Evolutionary conservation across 495 filamentous ascomycete genomes (phyloP), one percentile per base, ranked within the genome.

Genomic region (Cryomyces antarcticus): DNA sequence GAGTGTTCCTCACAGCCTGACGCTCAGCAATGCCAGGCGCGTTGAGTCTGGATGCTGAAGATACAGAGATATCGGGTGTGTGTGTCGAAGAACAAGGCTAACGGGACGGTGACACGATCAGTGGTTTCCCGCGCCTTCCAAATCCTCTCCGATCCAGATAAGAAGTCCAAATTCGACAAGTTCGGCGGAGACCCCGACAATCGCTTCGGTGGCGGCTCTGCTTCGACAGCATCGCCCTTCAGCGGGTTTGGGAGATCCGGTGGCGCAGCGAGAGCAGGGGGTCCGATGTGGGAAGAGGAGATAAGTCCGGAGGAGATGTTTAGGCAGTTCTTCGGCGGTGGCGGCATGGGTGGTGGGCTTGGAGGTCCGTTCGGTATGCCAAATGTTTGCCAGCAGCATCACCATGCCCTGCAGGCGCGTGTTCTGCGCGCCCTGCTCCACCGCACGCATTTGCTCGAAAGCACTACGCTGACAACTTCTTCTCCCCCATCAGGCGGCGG

Each of bases 251-350:
- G 27, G 50, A 62, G 72, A 30, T 63, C 63, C 5, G 60, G 52
- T n/a, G 57, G 57, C 28, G 57, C 55, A 28, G 6, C 7, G 6
- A 17, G 37, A 7, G 60, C 61, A 29, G 48, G 45, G 30, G 69
- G 72, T 10, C 54, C 64, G 12, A 75, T 75, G 67, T 89, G 78
- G 58, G 84, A 86, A 24, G 82, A 85, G 33, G 89, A 96, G 55
- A 89, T 97, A 43, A 92, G 82, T 33, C 88, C 89, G 0, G 89
- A 97, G 62, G 89, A 97, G 53, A 67, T 96, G 62, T 96, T 97
- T 62, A 76, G 86, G 56, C 73, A 87, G 48, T 95, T 97, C 67
- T 97, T 97, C 64, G 76, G 78, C 13, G 80, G 77, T n/a, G 80
- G 76, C 39, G 46, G 47, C 44, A 67, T 66, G 13, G 73, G 72